phyloP scores from a whole-genome alignment of 2,329 filamentous ascomycete genomes.

The Aspergillus viridinutans region DNA sequence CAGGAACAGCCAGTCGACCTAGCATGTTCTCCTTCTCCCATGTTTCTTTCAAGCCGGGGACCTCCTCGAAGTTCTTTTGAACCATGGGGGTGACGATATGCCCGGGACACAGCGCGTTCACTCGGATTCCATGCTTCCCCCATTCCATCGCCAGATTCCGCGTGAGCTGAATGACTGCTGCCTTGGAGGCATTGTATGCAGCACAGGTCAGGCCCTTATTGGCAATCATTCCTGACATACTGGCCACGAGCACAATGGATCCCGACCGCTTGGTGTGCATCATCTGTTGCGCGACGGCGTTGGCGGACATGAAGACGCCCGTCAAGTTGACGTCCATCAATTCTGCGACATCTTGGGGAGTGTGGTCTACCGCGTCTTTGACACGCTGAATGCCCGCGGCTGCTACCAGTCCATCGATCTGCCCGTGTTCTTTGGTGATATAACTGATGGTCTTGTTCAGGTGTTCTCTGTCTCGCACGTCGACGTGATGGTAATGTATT shows the following conservation, averaged over 20 bases:
- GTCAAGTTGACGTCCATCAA: not conserved
- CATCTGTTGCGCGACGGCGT: not conserved
- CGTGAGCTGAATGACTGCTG: not conserved
- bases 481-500: not conserved
- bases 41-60: constrained; percentile 1
- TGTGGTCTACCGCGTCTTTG: not conserved
- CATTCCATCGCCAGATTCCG: not conserved
- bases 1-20: not conserved
- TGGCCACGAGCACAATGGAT: not conserved
- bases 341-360: not conserved
- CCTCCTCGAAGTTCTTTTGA: not conserved
- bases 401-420: not conserved
- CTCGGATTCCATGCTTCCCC: not conserved
- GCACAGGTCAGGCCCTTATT: not conserved
- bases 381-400: not conserved
- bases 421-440: not conserved
- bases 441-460: not conserved
- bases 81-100: not conserved
- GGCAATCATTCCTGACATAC: not conserved
- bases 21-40: constrained; percentile 6
- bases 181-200: not conserved
- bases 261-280: not conserved
- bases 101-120: not conserved
- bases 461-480: not conserved
- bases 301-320: not conserved